A percentile compares a stretch with the other conserved stretches of the same genome.
Conservation (phyloP, 2,329 filamentous ascomycete genomes). For the Pyricularia pennisetigena region DNA sequence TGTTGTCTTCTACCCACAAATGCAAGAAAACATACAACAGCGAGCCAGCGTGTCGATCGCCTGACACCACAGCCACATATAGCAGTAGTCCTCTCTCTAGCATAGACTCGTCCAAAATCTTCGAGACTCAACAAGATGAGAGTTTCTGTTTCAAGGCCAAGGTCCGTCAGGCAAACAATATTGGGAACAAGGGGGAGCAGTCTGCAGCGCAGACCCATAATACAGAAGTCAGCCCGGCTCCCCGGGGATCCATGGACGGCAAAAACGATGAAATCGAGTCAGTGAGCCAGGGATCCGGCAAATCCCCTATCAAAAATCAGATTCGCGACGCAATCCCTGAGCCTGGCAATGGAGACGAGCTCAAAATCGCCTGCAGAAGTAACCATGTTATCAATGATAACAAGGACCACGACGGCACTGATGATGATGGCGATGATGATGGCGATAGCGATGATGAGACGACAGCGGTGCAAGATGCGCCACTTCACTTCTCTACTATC, state of each 20-base stretch:
- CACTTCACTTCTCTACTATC: not conserved
- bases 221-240: not conserved
- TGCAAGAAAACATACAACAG: not conserved
- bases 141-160: conserved; percentile 22
- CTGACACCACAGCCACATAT: not conserved
- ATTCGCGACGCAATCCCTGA: not conserved
- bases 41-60: not conserved
- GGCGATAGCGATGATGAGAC: not conserved
- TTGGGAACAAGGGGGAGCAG: not conserved
- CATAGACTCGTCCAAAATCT: conserved; percentile 1
- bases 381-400: not conserved
- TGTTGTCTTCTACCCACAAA: not conserved
- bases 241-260: too few species aligned
- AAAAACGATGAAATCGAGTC: not conserved
- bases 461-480: not conserved
- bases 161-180: not conserved
- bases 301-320: not conserved
- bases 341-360: not conserved
- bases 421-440: not conserved
- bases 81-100: not conserved
- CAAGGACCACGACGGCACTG: not conserved
- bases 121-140: conserved; percentile 20
- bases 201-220: not conserved
- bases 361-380: not conserved
- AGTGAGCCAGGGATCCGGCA: not conserved